These are phyloP conservation scores for Mycena vulgaris DNA, from an alignment of 768 basidiomycete species.

Conservation along the genomic window DNA sequence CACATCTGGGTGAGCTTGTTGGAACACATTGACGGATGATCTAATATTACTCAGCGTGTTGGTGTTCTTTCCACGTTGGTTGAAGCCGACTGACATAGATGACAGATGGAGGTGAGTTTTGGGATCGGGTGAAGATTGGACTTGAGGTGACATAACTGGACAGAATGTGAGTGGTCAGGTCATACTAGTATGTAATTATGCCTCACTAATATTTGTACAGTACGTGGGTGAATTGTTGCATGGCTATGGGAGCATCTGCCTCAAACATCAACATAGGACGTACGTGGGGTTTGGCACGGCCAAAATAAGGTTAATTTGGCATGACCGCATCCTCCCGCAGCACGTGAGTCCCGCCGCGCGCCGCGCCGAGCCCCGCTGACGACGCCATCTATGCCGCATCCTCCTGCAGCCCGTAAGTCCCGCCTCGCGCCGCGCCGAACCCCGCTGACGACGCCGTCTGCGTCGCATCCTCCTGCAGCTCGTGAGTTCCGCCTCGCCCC, in stretches of 20 bases:
- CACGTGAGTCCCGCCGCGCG: neutral
- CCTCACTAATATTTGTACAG: slow-evolving; percentile 7
- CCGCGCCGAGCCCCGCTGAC: neutral
- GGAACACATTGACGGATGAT: neutral
- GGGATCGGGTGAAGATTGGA: slow-evolving; percentile 1
- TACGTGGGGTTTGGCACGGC: neutral
- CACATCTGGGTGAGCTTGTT: slow-evolving; percentile 17
- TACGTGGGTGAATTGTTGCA: slow-evolving; percentile 11
- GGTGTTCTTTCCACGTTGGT: neutral
- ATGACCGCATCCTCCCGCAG: neutral
- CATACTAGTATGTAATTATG: neutral
- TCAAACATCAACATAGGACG: slow-evolving; percentile 3
- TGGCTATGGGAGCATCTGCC: slow-evolving; percentile 1
- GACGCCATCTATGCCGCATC: neutral
- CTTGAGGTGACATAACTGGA: neutral
- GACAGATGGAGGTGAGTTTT: slow-evolving; percentile 1
- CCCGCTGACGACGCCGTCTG: too few species aligned
- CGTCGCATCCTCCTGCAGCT: too few species aligned
- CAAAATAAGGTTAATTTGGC: neutral
- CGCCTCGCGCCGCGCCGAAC: too few species aligned
- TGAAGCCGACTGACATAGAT: neutral
- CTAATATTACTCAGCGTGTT: slow-evolving; percentile 13
- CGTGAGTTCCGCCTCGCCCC: too few species aligned
- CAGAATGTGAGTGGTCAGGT: slow-evolving; percentile 3
- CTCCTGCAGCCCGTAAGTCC: slow-evolving; percentile 6